Evolutionary conservation across 2,329 filamentous ascomycete species (phyloP).

Genomic region (Pseudohalonectria lignicola): DNA sequence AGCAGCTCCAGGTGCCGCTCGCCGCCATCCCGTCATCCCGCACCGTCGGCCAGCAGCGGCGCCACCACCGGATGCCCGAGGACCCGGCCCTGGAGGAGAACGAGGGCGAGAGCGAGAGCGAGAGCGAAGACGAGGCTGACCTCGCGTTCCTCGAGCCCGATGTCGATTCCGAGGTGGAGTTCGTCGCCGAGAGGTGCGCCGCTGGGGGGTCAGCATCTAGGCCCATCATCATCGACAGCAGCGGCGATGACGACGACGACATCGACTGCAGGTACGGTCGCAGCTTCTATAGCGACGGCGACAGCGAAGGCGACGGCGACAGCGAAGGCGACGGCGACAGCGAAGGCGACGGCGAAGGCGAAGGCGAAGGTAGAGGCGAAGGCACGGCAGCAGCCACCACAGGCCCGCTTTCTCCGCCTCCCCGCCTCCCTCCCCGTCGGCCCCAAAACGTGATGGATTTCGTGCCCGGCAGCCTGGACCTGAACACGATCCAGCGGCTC

Average conservation of each 20-base stretch:
- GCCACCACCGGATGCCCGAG: not conserved
- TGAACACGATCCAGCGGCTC: slow-evolving; percentile 52
- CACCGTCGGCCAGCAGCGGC: not conserved
- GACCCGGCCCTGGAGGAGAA: not conserved
- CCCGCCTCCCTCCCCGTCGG: not conserved
- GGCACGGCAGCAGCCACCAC: not conserved
- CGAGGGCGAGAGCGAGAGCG: too few species aligned
- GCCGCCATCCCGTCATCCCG: slow-evolving; percentile 1
- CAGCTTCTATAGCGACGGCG: not conserved
- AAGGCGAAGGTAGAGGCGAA: slow-evolving; percentile 2
- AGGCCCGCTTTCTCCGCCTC: not conserved
- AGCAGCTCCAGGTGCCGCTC: not conserved
- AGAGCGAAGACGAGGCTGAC: not conserved
- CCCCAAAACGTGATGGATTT: slow-evolving; percentile 34
- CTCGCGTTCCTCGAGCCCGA: not conserved
- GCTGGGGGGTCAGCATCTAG: too few species aligned
- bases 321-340: slow-evolving; percentile 6
- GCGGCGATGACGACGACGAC: not conserved
- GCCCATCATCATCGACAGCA: too few species aligned
- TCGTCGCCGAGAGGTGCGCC: not conserved
- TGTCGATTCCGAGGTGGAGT: not conserved
- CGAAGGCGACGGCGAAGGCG: slow-evolving; percentile 3
- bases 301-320: slow-evolving; percentile 12
- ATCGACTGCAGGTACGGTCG: not conserved
- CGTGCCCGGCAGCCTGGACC: slow-evolving; percentile 53